phyloP scores from a whole-genome alignment of 495 filamentous ascomycete genomes.

The Hypoxylon rickii region DNA sequence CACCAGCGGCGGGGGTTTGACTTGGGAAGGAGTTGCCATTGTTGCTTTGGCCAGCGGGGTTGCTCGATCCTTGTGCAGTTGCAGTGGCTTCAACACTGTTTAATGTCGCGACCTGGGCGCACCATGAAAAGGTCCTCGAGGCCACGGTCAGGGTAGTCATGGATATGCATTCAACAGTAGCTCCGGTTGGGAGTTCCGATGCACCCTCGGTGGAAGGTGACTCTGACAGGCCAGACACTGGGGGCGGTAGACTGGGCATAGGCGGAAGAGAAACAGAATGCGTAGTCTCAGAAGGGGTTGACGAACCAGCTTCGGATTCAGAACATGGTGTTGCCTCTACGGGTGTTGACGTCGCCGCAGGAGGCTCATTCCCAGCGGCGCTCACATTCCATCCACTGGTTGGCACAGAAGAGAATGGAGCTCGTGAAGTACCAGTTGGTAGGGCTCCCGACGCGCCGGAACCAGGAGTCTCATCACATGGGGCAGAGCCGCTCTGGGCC shows the following conservation, averaged over 20 bases:
- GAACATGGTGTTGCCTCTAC: constrained; percentile 5
- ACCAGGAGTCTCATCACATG: constrained; percentile 19
- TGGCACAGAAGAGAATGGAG: constrained; percentile 33
- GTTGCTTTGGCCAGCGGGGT: neutral
- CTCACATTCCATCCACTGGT: constrained; percentile 38
- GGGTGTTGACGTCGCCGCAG: constrained; percentile 1
- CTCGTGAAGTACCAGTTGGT: constrained; percentile 23
- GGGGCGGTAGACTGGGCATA: constrained; percentile 32
- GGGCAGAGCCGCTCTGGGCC: constrained; percentile 14
- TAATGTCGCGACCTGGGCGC: constrained; percentile 29
- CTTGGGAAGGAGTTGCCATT: constrained; percentile 2
- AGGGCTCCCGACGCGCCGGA: constrained; percentile 18
- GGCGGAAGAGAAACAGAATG: constrained; percentile 11
- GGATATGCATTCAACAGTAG: constrained; percentile 21
- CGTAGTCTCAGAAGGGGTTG: constrained; percentile 4
- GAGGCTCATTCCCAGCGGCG: constrained; percentile 5
- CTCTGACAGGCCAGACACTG: constrained; percentile 23
- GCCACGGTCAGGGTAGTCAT: constrained; percentile 37
- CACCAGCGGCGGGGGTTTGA: constrained; percentile 11
- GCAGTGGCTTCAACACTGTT: neutral
- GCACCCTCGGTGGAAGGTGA: neutral
- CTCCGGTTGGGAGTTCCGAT: constrained; percentile 9
- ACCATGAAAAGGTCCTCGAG: constrained; percentile 39
- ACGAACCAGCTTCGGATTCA: constrained; percentile 7
- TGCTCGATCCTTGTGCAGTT: constrained; percentile 7